phyloP scores from a whole-genome alignment of 2,329 filamentous ascomycete genomes.

The Grosmannia serpens region DNA sequence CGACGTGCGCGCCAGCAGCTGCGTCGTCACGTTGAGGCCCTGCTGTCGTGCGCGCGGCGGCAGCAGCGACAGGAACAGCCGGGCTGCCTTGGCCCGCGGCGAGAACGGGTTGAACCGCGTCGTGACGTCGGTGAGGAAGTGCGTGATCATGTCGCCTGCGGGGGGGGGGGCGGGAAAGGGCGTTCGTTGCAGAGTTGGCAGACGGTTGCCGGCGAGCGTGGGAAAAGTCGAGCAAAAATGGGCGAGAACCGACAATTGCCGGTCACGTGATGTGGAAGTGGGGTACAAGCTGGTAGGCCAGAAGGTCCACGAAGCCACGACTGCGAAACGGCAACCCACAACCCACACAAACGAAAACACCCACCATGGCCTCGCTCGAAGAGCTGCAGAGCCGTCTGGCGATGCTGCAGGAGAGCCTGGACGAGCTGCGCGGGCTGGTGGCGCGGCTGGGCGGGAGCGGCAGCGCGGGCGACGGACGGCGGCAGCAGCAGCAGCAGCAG shows the following conservation, averaged over 20 bases:
- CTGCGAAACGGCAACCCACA: too few relatives aligned
- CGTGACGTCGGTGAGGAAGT: slow-evolving; percentile 74
- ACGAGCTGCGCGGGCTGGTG: slow-evolving; percentile 47
- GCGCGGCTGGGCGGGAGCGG: slow-evolving; percentile 42
- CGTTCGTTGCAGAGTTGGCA: too few relatives aligned
- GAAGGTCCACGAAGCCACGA: too few relatives aligned
- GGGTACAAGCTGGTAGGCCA: too few relatives aligned
- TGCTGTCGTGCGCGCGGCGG: slow-evolving; percentile 64
- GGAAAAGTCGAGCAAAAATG: too few relatives aligned
- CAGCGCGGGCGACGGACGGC: slow-evolving; percentile 21
- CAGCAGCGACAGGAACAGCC: slow-evolving; percentile 77
- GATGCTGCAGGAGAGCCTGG: slow-evolving; percentile 49
- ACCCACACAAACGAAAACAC: background rate
- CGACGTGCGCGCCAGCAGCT: slow-evolving; percentile 59
- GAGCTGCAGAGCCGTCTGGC: slow-evolving; percentile 48
- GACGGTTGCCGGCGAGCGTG: too few relatives aligned
- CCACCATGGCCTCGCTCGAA: slow-evolving; percentile 35
- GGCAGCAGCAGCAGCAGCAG: slow-evolving; percentile 13
- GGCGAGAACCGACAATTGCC: too few relatives aligned
- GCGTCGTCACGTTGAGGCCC: slow-evolving; percentile 68
- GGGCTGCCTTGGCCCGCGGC: slow-evolving; percentile 63
- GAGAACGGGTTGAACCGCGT: slow-evolving; percentile 92
- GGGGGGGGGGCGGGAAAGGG: too few relatives aligned
- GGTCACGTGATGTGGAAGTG: too few relatives aligned
- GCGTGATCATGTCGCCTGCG: slow-evolving; percentile 58